Percentiles rank a stretch among this genome's conserved stretches.
phyloP scores from a whole-genome alignment of 2,329 filamentous ascomycete genomes.

The Epichloe baconii region DNA sequence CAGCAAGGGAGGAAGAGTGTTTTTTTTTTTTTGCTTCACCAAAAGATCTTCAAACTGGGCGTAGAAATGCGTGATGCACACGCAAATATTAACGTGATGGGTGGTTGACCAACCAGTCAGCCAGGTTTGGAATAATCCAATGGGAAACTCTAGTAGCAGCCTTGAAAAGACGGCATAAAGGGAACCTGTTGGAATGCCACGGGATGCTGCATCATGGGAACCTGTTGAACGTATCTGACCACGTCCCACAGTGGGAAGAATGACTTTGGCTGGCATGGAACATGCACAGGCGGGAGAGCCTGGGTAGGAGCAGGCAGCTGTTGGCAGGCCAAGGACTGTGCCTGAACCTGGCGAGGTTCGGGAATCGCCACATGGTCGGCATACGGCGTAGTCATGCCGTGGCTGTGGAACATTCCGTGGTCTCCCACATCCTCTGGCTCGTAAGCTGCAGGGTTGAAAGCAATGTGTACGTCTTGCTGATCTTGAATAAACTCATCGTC shows the following conservation, averaged over 20 bases:
- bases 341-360: conserved; percentile 11
- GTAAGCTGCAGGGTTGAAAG: conserved; percentile 29
- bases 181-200: conserved; percentile 39
- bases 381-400: conserved; percentile 32
- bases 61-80: neutral
- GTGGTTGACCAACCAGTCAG: too few species aligned
- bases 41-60: neutral
- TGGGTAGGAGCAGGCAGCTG: conserved; percentile 17
- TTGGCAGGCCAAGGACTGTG: conserved; percentile 17
- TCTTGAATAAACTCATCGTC: conserved; percentile 36
- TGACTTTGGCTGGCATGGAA: conserved; percentile 32
- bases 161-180: conserved; percentile 37
- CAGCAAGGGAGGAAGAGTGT: fast-evolving
- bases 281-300: conserved; percentile 24
- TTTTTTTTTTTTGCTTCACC: neutral
- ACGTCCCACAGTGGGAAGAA: conserved; percentile 38
- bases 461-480: conserved; percentile 26
- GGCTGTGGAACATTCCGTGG: conserved; percentile 24
- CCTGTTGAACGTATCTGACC: conserved; percentile 38
- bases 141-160: conserved; percentile 27
- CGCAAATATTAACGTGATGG: neutral
- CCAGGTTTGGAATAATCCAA: neutral
- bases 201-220: conserved; percentile 34
- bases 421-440: conserved; percentile 33
- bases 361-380: conserved; percentile 23